A percentile compares a stretch with the other conserved stretches of the same genome.
phyloP scores from a whole-genome alignment of 2,329 filamentous ascomycete genomes.

The Epicoccum sorghinum region DNA sequence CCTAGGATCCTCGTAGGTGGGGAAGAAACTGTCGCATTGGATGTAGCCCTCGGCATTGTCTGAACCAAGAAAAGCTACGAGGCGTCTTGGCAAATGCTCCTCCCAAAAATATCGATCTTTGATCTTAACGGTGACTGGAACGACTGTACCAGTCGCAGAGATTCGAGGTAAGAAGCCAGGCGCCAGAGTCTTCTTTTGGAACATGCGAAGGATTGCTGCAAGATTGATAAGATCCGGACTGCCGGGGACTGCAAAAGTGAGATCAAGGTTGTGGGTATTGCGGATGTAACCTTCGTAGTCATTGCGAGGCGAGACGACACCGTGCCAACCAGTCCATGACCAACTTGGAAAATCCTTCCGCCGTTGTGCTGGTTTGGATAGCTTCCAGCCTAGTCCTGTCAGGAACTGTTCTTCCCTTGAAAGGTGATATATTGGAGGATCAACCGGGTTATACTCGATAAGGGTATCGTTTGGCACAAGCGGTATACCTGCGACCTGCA shows the following conservation, averaged over 20 bases:
- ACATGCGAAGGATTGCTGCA: background rate
- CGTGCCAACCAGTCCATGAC: background rate
- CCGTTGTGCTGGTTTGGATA: background rate
- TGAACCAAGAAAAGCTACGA: background rate
- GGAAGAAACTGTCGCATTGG: background rate
- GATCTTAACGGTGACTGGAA: background rate
- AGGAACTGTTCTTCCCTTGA: background rate
- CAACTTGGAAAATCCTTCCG: conserved; percentile 1
- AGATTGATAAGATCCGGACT: background rate
- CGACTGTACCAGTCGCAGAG: background rate
- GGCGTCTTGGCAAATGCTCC: background rate
- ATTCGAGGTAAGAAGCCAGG: background rate
- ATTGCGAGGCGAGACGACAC: background rate
- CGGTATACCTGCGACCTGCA: background rate
- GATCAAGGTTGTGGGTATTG: background rate
- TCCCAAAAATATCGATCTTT: background rate
- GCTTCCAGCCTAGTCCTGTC: background rate
- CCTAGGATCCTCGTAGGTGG: background rate
- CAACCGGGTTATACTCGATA: background rate
- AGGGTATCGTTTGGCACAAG: background rate
- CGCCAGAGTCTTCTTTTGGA: background rate
- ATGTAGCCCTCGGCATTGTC: background rate
- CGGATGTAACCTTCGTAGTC: background rate
- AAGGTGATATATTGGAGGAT: background rate
- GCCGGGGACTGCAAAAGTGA: background rate